phyloP scores from a whole-genome alignment of 345 rosid species.

The Bruguiera parviflora region DNA sequence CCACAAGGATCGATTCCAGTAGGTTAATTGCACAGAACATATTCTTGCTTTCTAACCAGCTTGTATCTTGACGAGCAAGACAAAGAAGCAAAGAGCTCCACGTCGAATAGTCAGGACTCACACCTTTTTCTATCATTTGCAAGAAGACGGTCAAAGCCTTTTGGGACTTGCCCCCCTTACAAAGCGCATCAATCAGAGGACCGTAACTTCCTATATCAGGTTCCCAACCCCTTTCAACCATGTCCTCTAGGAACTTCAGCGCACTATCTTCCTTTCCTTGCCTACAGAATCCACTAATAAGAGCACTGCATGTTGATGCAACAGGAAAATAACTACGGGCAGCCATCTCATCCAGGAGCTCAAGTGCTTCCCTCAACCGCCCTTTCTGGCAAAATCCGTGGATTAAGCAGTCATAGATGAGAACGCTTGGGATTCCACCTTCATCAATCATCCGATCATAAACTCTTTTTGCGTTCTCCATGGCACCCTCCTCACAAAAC shows the following conservation, averaged over 20 bases:
- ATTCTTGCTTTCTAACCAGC: slow-evolving; percentile 23
- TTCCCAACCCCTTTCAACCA: slow-evolving; percentile 52
- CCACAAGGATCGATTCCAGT: slow-evolving; percentile 24
- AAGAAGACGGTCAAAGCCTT: slow-evolving; percentile 40
- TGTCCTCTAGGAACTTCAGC: slow-evolving; percentile 57
- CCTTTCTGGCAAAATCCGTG: slow-evolving; percentile 50
- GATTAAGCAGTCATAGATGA: slow-evolving; percentile 58
- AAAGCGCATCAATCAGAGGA: slow-evolving; percentile 41
- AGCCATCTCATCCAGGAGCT: slow-evolving; percentile 59
- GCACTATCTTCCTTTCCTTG: slow-evolving; percentile 53
- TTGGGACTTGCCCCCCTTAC: slow-evolving; percentile 39
- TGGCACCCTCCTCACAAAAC: slow-evolving; percentile 45
- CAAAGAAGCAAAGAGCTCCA: slow-evolving; percentile 56
- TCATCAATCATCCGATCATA: slow-evolving; percentile 50
- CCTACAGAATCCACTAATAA: slow-evolving; percentile 53
- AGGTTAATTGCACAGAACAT: slow-evolving; percentile 20
- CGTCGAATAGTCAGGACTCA: slow-evolving; percentile 45
- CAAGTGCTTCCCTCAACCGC: slow-evolving; percentile 39
- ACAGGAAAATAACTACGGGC: slow-evolving; percentile 40
- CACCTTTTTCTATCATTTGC: slow-evolving; percentile 57
- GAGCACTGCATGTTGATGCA: slow-evolving; percentile 49
- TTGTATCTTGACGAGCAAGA: slow-evolving; percentile 34
- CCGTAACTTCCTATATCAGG: slow-evolving; percentile 47
- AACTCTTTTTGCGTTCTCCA: slow-evolving; percentile 45
- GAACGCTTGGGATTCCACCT: slow-evolving; percentile 47